Evolutionary conservation across 2,329 filamentous ascomycete genomes (phyloP), one percentile per base, ranked within the genome.

Genomic region (Sclerotinia nivalis): DNA sequence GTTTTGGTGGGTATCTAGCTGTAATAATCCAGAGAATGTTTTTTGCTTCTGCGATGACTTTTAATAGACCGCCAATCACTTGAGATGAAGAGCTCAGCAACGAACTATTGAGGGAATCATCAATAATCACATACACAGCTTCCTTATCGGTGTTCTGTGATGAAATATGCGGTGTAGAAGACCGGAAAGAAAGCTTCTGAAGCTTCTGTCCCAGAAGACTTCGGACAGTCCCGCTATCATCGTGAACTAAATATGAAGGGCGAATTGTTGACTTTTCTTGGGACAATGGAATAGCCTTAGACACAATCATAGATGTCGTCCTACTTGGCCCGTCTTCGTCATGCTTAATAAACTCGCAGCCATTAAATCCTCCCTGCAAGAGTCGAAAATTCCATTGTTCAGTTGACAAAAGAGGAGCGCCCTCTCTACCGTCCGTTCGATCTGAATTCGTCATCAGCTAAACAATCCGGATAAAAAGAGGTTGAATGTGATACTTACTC

Each of bases 21-120:
- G 34, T n/a, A 40, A 43, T 34, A 37, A 59, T 59, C 55, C 55
- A 59, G n/a, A 59, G 15, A 59, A 59, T 12, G 43, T 59, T 22
- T 7, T n/a, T n/a, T 22, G 55, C 55, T 34, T 59, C 6, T 7
- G 49, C 49, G 49, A n/a, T n/a, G 49, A n/a, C 49, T n/a, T 50
- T 50, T 50, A 50, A 50, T 12, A 50, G 1, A n/a, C 49, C 4
- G n/a, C 49, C 12, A 50, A 50, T 13, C n/a, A 50, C 22, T n/a
- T 50, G 8, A 4, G 49, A 10, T 50, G 49, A 50, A 50, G 49
- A 50, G n/a, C n/a, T 50, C 22, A 50, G 49, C n/a, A 50, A 3
- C 3, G 49, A 25, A n/a, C 22, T n/a, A 4, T 12, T n/a, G 25
- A 50, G n/a, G 9, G 20, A 12, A 50, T 50, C 49, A n/a, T 50